These are phyloP conservation scores for Colletotrichum costaricense DNA, from an alignment of 2,329 filamentous ascomycete genomes.

Conservation along the genomic window DNA sequence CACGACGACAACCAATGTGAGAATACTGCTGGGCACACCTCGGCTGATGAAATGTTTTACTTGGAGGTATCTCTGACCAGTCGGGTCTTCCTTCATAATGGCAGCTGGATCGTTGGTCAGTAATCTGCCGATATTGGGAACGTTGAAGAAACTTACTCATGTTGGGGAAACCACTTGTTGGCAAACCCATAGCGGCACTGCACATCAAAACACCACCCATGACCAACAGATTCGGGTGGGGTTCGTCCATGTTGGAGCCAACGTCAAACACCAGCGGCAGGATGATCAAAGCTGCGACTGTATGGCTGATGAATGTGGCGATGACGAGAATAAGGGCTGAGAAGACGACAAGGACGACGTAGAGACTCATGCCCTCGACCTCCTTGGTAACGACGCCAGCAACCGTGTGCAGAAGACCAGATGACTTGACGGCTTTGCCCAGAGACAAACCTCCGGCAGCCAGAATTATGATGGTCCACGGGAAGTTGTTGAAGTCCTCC, in stretches of 20 bases:
- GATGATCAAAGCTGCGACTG: constrained; percentile 94
- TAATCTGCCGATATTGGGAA: background rate
- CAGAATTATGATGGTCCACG: constrained; percentile 99
- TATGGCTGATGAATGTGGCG: constrained; percentile 97
- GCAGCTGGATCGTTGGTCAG: constrained; percentile 70
- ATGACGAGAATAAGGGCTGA: constrained; percentile 87
- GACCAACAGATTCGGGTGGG: constrained; percentile 92
- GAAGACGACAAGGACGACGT: constrained; percentile 89
- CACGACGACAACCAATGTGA: constrained; percentile 85
- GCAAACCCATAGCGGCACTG: constrained; percentile 95
- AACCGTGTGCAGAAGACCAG: constrained; percentile 89
- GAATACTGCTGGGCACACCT: constrained; percentile 87
- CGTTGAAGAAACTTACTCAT: constrained; percentile 82
- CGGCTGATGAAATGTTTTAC: constrained; percentile 95
- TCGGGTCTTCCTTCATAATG: constrained; percentile 99
- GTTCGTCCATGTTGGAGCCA: constrained; percentile 85
- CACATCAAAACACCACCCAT: constrained; percentile 98
- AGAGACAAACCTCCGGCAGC: constrained; percentile 93
- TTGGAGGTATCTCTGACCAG: constrained; percentile 89
- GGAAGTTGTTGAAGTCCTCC: constrained; percentile 99
- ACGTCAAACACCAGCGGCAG: constrained; percentile 90
- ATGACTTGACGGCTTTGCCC: constrained; percentile 93
- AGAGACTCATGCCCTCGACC: constrained; percentile 84
- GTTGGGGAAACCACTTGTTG: constrained; percentile 96
- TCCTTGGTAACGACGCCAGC: constrained; percentile 78